A percentile compares a stretch with the other conserved stretches of the same genome.
Conservation (phyloP, 2,329 filamentous ascomycete species). For the Ophiocordyceps sinensis region DNA sequence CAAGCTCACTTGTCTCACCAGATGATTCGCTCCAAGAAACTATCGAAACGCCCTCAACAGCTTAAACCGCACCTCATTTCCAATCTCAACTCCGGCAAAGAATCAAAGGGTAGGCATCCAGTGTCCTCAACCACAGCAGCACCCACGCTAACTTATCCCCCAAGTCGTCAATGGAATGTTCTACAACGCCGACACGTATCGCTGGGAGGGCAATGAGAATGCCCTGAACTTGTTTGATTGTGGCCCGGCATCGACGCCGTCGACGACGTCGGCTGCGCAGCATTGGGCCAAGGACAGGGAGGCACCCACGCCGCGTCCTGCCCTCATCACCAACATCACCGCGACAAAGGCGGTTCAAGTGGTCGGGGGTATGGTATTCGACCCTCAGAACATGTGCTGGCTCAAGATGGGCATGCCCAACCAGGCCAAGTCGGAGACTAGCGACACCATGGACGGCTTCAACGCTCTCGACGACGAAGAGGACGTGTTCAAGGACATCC, state of each 20-base stretch:
- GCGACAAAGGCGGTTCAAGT: slow-evolving; percentile 78
- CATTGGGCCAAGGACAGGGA: slow-evolving; percentile 42
- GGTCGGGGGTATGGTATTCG: slow-evolving; percentile 96
- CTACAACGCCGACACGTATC: slow-evolving; percentile 75
- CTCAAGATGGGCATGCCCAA: slow-evolving; percentile 53
- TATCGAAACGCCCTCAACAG: slow-evolving; percentile 44
- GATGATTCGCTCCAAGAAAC: slow-evolving; percentile 38
- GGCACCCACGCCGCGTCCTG: slow-evolving; percentile 46
- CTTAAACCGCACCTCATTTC: slow-evolving; percentile 79
- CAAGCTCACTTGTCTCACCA: slow-evolving; percentile 24
- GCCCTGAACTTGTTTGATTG: slow-evolving; percentile 65
- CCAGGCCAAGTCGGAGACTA: slow-evolving; percentile 31
- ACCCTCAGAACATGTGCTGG: slow-evolving; percentile 96
- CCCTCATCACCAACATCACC: slow-evolving; percentile 83
- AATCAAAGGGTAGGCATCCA: slow-evolving; percentile 58
- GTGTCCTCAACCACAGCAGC: neutral
- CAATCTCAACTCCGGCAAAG: slow-evolving; percentile 59
- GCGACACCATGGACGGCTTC: slow-evolving; percentile 47
- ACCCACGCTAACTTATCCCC: slow-evolving; percentile 12
- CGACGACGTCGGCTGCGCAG: slow-evolving; percentile 21
- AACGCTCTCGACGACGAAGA: slow-evolving; percentile 74
- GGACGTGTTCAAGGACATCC: slow-evolving; percentile 89
- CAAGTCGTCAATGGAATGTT: slow-evolving; percentile 86
- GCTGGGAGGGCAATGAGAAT: slow-evolving; percentile 96
- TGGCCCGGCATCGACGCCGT: slow-evolving; percentile 38